Percentiles rank a stretch among this genome's conserved stretches.
Evolutionary conservation across 495 filamentous ascomycete species (phyloP).

Genomic region (Beverwykella pulmonaria): DNA sequence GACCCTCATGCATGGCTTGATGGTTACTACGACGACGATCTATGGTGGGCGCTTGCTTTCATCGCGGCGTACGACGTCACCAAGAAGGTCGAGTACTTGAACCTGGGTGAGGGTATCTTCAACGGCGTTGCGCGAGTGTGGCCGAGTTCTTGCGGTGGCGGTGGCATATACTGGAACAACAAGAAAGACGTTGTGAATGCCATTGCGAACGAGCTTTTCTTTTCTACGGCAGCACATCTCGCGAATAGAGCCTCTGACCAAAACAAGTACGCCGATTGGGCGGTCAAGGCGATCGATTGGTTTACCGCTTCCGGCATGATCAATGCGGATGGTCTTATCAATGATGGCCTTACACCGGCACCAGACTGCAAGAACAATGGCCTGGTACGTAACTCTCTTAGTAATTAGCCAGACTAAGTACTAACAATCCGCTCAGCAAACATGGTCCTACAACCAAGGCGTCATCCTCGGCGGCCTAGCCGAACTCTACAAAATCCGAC

Average conservation of each 20-base stretch:
- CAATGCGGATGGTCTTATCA: conserved; percentile 64
- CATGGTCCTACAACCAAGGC: conserved; percentile 73
- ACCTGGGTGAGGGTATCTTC: conserved; percentile 61
- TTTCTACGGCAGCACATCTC: conserved; percentile 69
- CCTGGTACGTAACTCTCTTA: conserved; percentile 13
- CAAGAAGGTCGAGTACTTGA: conserved; percentile 36
- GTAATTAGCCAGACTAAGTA: not conserved
- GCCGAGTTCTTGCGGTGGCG: conserved; percentile 52
- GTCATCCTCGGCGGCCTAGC: conserved; percentile 76
- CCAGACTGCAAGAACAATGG: conserved; percentile 67
- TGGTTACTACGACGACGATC: conserved; percentile 47
- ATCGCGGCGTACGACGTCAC: conserved; percentile 43
- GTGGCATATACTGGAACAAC: conserved; percentile 72
- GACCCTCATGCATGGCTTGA: conserved; percentile 38
- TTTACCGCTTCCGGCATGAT: conserved; percentile 68
- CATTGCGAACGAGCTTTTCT: conserved; percentile 76
- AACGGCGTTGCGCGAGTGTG: conserved; percentile 53
- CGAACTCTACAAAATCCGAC: conserved; percentile 62
- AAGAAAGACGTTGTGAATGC: conserved; percentile 63
- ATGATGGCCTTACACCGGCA: conserved; percentile 65
- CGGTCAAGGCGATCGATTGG: conserved; percentile 65
- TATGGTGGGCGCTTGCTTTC: conserved; percentile 46
- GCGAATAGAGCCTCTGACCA: conserved; percentile 63
- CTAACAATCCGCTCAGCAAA: conserved; percentile 8
- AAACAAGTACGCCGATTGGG: conserved; percentile 60